Percentiles rank a stretch among this genome's conserved stretches.
phyloP scores from a whole-genome alignment of 78 protist genomes.

The Cavenderia fasciculata region DNA sequence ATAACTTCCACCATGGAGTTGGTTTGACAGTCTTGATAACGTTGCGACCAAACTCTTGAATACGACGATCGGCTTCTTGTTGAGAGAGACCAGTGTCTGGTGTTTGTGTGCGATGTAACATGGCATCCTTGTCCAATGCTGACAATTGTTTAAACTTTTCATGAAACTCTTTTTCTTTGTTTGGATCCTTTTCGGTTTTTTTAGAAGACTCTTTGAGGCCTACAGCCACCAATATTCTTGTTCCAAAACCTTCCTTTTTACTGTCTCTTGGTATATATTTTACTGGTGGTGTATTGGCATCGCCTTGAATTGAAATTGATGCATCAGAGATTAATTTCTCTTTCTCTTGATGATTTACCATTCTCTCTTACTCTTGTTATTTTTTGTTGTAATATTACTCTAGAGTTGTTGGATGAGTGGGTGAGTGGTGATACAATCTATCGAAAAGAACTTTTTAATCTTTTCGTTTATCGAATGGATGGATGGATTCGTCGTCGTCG shows the following conservation, averaged over 20 bases:
- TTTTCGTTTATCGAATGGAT: too few relatives aligned
- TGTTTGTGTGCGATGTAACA: slow-evolving; percentile 9
- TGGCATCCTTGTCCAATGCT: slow-evolving; percentile 7
- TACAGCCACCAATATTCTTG: not conserved
- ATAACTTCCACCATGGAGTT: slow-evolving; percentile 45
- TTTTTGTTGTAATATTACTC: too few relatives aligned
- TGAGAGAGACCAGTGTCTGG: slow-evolving; percentile 48
- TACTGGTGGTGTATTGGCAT: not conserved
- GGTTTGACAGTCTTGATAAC: slow-evolving; percentile 63
- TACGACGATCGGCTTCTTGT: slow-evolving; percentile 50
- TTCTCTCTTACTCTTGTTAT: not conserved
- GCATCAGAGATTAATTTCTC: not conserved
- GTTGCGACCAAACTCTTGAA: slow-evolving; percentile 42
- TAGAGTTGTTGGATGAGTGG: too few relatives aligned
- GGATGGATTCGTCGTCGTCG: too few relatives aligned
- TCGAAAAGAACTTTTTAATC: too few relatives aligned
- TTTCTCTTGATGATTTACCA: not conserved
- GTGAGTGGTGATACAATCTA: too few relatives aligned
- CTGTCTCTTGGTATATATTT: not conserved
- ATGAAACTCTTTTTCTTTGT: slow-evolving; percentile 45
- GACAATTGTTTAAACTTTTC: slow-evolving; percentile 50
- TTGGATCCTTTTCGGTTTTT: slow-evolving; percentile 46
- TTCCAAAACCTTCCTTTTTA: not conserved
- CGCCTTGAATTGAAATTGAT: slow-evolving; percentile 18
- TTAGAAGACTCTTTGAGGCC: slow-evolving; percentile 33